Evolutionary conservation across 805 yeast species (phyloP).

Genomic region (Starmerella bombi): DNA sequence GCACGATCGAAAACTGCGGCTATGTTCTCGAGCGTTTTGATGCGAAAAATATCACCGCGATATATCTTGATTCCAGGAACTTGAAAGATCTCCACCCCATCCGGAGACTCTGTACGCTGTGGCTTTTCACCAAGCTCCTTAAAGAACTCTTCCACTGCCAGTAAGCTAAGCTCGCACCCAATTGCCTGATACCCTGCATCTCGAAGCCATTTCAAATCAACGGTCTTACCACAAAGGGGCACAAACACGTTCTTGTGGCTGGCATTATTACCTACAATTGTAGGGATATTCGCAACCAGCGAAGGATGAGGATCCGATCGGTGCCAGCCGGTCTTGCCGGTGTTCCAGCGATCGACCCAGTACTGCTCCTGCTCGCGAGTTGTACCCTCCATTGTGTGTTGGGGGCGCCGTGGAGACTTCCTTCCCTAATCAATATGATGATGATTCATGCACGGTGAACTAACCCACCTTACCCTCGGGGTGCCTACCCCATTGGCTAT

Average conservation of each 20-base stretch:
- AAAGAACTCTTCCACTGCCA: slow-evolving; percentile 10
- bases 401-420: too few relatives aligned
- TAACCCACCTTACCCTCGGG: slow-evolving; percentile 7
- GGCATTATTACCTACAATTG: neutral
- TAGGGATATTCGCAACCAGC: slow-evolving; percentile 7
- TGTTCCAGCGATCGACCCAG: slow-evolving; percentile 12
- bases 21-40: slow-evolving; percentile 1
- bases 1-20: slow-evolving; percentile 17
- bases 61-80: slow-evolving; percentile 1
- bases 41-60: slow-evolving; percentile 10
- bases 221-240: slow-evolving; percentile 14
- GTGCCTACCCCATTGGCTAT: slow-evolving; percentile 3
- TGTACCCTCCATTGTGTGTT: neutral
- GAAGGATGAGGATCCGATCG: slow-evolving; percentile 8
- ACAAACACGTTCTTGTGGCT: slow-evolving; percentile 5
- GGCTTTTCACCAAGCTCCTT: slow-evolving; percentile 8
- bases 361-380: neutral
- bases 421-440: too few relatives aligned
- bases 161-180: slow-evolving; percentile 13
- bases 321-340: slow-evolving; percentile 12
- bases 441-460: too few relatives aligned
- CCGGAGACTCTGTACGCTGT: neutral
- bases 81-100: neutral
- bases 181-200: slow-evolving; percentile 8
- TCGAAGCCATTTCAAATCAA: slow-evolving; percentile 11